Percentiles rank a stretch among this genome's conserved stretches.
These are phyloP conservation scores for Chlorella variabilis DNA, from an alignment of 163 green algal genomes.

Conservation along the genomic window DNA sequence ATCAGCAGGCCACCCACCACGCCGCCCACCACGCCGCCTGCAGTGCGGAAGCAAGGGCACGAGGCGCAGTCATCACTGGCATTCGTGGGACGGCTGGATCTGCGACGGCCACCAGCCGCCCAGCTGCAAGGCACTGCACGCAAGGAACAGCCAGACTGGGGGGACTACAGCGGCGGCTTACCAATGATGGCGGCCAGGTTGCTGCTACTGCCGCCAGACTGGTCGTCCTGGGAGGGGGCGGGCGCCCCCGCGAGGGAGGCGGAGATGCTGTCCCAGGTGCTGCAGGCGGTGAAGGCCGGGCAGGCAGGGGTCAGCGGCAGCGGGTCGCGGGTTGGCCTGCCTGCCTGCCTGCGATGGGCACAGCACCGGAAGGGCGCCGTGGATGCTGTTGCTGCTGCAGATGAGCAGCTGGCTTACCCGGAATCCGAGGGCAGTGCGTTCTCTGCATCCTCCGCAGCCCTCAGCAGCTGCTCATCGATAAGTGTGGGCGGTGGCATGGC, in stretches of 20 bases:
- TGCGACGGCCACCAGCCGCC: too few relatives aligned
- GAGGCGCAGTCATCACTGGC: too few relatives aligned
- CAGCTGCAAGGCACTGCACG: too few relatives aligned
- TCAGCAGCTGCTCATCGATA: background rate
- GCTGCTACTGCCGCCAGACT: background rate
- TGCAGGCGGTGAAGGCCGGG: background rate
- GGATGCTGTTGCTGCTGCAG: too few relatives aligned
- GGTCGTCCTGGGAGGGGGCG: background rate
- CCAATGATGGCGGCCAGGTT: slow-evolving; percentile 1
- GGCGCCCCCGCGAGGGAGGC: background rate
- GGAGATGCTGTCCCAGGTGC: slow-evolving; percentile 3
- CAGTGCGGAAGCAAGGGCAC: too few relatives aligned
- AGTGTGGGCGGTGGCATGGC: background rate
- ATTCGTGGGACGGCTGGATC: too few relatives aligned
- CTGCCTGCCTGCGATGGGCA: too few relatives aligned
- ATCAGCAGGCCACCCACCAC: background rate
- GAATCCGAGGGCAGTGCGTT: background rate
- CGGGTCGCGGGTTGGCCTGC: too few relatives aligned
- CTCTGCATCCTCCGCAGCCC: background rate
- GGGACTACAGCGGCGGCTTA: background rate
- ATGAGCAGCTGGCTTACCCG: too few relatives aligned
- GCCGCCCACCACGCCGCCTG: background rate
- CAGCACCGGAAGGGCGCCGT: too few relatives aligned
- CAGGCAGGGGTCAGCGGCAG: background rate
- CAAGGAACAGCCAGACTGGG: background rate